Percentiles rank a stretch among this genome's conserved stretches.
These are phyloP conservation scores for Penicillium robsamsonii DNA, from an alignment of 495 filamentous ascomycete species.

Conservation along the genomic window DNA sequence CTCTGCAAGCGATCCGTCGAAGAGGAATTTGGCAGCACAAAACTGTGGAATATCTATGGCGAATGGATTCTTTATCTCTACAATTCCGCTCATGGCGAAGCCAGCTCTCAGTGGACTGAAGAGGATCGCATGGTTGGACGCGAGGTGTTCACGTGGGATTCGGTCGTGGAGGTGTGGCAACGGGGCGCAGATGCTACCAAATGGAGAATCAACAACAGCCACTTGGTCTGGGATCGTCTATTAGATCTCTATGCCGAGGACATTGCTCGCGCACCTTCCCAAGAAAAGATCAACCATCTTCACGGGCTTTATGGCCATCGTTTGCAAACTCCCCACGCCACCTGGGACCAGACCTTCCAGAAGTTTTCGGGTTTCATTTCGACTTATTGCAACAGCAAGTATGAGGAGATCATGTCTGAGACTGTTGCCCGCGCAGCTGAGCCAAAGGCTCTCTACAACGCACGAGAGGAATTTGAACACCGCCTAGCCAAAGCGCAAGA, in stretches of 20 bases:
- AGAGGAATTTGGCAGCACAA: slow-evolving; percentile 80
- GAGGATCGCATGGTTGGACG: slow-evolving; percentile 73
- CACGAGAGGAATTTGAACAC: slow-evolving; percentile 71
- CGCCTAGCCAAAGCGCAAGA: slow-evolving; percentile 59
- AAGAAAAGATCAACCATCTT: slow-evolving; percentile 62
- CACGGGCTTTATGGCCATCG: slow-evolving; percentile 69
- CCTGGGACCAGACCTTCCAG: slow-evolving; percentile 83
- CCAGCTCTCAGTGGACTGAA: slow-evolving; percentile 62
- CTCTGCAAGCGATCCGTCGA: slow-evolving; percentile 74
- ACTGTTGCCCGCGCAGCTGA: slow-evolving; percentile 62
- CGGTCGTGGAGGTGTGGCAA: slow-evolving; percentile 75
- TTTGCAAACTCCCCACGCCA: slow-evolving; percentile 74
- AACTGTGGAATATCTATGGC: slow-evolving; percentile 85
- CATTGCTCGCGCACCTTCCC: slow-evolving; percentile 54
- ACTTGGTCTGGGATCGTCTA: slow-evolving; percentile 84
- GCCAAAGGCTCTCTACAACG: slow-evolving; percentile 64
- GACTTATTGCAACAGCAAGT: slow-evolving; percentile 68
- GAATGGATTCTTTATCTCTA: slow-evolving; percentile 81
- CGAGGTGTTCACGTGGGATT: slow-evolving; percentile 77
- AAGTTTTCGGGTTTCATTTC: slow-evolving; percentile 79
- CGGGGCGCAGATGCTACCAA: slow-evolving; percentile 73
- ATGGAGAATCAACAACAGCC: slow-evolving; percentile 80
- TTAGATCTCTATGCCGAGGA: slow-evolving; percentile 60
- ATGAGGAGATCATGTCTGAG: slow-evolving; percentile 76
- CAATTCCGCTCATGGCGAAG: slow-evolving; percentile 56